Conservation (phyloP, 169 alveolate species). For the Cryptosporidium muris region DNA sequence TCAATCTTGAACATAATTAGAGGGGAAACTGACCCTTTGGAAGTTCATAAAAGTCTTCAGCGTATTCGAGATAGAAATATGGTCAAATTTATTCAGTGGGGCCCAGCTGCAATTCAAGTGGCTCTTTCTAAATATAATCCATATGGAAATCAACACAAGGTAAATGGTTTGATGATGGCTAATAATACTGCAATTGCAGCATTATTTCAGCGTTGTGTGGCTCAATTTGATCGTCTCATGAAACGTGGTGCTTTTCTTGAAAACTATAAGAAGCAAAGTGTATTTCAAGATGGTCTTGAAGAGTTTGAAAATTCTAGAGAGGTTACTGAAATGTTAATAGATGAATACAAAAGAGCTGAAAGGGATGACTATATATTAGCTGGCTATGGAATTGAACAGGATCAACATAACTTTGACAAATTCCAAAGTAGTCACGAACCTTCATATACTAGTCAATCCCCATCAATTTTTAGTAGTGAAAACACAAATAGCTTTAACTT, state of each 20-base stretch:
- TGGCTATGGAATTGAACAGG: slow-evolving; percentile 29
- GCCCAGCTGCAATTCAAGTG: slow-evolving; percentile 98
- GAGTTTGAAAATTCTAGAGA: slow-evolving; percentile 86
- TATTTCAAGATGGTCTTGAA: slow-evolving; percentile 79
- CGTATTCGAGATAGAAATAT: slow-evolving; percentile 90
- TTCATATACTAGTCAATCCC: too few species aligned
- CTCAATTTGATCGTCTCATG: slow-evolving; percentile 91
- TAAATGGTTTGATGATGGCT: slow-evolving; percentile 98
- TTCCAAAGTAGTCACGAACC: slow-evolving; percentile 1
- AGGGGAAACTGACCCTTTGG: slow-evolving; percentile 93
- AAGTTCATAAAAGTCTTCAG: slow-evolving; percentile 92
- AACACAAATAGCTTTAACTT: too few species aligned
- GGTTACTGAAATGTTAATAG: slow-evolving; percentile 90
- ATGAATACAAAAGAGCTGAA: slow-evolving; percentile 97
- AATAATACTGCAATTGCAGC: slow-evolving; percentile 97
- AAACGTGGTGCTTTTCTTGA: slow-evolving; percentile 97
- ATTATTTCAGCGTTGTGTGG: slow-evolving; percentile 87
- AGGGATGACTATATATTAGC: slow-evolving; percentile 87
- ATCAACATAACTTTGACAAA: background rate
- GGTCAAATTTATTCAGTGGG: slow-evolving; percentile 93
- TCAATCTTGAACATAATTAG: slow-evolving; percentile 92
- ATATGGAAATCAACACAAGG: slow-evolving; percentile 93
- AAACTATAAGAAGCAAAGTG: slow-evolving; percentile 87
- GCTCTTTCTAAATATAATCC: slow-evolving; percentile 97
- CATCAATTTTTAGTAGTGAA: too few species aligned